Conservation (phyloP, 2,329 filamentous ascomycete genomes). For the Macrophomina pseudophaseolina region DNA sequence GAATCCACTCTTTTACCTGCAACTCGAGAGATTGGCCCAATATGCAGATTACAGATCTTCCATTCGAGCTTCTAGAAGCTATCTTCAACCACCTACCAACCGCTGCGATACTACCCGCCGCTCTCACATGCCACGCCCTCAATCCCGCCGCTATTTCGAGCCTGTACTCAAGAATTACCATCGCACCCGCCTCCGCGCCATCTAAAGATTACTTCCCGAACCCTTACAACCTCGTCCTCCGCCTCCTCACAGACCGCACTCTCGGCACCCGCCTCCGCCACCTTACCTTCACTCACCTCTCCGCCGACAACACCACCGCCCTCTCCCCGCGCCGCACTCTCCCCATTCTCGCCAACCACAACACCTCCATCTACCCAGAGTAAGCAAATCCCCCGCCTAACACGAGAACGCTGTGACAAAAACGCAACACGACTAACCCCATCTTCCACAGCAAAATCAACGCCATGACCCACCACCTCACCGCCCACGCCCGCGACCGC, state of each 20-base stretch:
- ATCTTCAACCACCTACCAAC: neutral
- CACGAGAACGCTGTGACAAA: neutral
- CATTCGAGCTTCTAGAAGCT: neutral
- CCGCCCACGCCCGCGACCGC: neutral
- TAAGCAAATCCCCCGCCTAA: neutral
- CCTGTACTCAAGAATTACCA: neutral
- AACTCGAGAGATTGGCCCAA: neutral
- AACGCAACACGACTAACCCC: neutral
- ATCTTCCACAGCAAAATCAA: neutral
- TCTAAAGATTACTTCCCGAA: neutral
- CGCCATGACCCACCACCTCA: neutral
- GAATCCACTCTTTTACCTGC: too few relatives aligned
- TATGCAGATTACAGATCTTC: neutral
- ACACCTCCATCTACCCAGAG: neutral
- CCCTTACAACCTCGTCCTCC: neutral
- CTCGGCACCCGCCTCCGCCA: constrained; percentile 2
- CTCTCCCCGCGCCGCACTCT: neutral
- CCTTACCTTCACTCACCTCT: neutral
- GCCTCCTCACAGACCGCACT: neutral
- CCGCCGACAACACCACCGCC: neutral
- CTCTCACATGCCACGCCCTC: constrained; percentile 2
- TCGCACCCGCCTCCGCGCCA: neutral
- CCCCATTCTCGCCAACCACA: neutral
- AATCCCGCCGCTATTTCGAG: neutral
- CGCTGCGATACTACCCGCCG: neutral